Base-by-base conservation (phyloP, 306 rosid genomes). In the Lathyrus aphaca region DNA sequence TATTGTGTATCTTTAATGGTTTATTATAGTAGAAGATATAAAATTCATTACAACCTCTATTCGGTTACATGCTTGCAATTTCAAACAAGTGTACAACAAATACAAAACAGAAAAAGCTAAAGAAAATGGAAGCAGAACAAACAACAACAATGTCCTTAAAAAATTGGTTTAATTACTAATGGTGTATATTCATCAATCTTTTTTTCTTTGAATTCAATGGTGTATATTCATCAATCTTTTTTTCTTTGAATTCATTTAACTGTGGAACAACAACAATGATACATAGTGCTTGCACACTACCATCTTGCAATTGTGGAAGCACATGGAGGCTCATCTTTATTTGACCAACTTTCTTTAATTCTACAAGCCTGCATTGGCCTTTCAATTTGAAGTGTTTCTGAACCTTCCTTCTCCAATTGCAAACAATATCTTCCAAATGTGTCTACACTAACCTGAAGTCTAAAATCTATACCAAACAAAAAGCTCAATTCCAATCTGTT, bases 401-500 rank as follows among this genome's bases (percentile, higher is more conserved):
- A 53, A 43, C 79, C 79, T 84, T 94, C 96, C 57, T 68, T 82
- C 69, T 94, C 96, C 79, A 94, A 77, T 16, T 80, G 87, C 49
- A 66, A 55, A 79, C 99, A 94, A 77, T 86, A 94, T 66, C 64
- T 91, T 75, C 76, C 70, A 74, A 94, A 94, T 1, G 92, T 87
- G 63, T 86, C 97, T 75, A 77, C 51, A 42, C 77, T 86, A 63
- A 94, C 95, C 60, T 94, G 89, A 58, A 94, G 97, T 32, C 96
- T 88, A 82, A 90, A 88, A 82, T 91, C 96, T 75, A 94, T 86
- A 21, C 85, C 77, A 49, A 90, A 94, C 78, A 94, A 82, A 72
- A 94, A 88, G 75, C 80, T 87, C 87, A 88, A 86, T 82, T 94
- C 99, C 91, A 94, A 62, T 74, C 84, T 85, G 88, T 94, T 94